These are phyloP conservation scores for Raphanus hybrid DNA, from an alignment of 441 rosid genomes.

Conservation along the genomic window DNA sequence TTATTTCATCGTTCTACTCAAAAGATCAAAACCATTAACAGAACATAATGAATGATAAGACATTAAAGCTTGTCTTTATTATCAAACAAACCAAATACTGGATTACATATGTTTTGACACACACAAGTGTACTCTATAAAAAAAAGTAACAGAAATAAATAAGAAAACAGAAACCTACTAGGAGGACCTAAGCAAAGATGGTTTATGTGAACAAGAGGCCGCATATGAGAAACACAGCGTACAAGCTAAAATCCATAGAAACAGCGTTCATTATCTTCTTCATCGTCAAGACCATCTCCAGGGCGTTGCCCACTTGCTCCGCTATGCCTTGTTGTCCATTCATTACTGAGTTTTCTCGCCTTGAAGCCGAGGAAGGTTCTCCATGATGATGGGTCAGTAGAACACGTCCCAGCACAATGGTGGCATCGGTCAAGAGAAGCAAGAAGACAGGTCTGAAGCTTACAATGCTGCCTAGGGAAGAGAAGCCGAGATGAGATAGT, in stretches of 20 bases:
- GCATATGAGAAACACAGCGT: constrained; percentile 58
- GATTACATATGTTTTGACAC: background rate
- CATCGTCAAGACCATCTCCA: constrained; percentile 66
- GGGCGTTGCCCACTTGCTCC: constrained; percentile 62
- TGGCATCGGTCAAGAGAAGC: constrained; percentile 60
- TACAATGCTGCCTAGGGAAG: constrained; percentile 55
- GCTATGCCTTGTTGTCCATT: constrained; percentile 49
- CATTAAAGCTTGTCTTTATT: background rate
- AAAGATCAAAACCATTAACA: background rate
- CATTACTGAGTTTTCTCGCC: constrained; percentile 41
- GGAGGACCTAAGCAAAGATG: constrained; percentile 28
- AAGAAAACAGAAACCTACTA: constrained; percentile 16
- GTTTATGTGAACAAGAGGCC: constrained; percentile 54
- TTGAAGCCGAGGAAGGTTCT: constrained; percentile 29
- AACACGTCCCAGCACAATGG: constrained; percentile 55
- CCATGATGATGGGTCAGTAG: constrained; percentile 45
- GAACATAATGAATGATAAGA: background rate
- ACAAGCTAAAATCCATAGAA: constrained; percentile 72
- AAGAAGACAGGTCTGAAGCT: constrained; percentile 75
- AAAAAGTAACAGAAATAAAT: background rate
- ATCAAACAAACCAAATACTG: background rate
- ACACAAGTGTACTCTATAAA: background rate
- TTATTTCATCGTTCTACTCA: background rate
- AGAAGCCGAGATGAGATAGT: constrained; percentile 58
- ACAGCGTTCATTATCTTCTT: constrained; percentile 72